These are phyloP conservation scores for Pythium utonaiense DNA, from an alignment of 352 stramenopile species.

Conservation along the genomic window DNA sequence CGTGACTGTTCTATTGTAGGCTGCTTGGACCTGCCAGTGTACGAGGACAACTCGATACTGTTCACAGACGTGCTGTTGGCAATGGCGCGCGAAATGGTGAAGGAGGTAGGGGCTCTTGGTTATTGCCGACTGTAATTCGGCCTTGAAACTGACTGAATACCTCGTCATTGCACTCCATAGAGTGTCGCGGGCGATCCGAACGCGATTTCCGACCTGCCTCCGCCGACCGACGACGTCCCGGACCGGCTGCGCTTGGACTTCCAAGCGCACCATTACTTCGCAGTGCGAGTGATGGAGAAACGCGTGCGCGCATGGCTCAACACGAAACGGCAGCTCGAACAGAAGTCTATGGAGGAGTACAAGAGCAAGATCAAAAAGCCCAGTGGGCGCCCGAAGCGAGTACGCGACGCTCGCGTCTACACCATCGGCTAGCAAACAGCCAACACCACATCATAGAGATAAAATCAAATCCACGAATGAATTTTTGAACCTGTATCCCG, in stretches of 20 bases:
- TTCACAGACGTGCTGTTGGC: constrained; percentile 87
- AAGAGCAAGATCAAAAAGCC: constrained; percentile 87
- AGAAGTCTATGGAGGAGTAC: constrained; percentile 77
- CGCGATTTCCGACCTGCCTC: constrained; percentile 40
- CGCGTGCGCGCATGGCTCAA: constrained; percentile 55
- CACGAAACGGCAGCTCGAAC: constrained; percentile 65
- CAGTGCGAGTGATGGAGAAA: constrained; percentile 53
- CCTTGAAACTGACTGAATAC: background rate
- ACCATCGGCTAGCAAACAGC: constrained; percentile 59
- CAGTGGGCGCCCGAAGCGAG: constrained; percentile 66
- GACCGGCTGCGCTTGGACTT: constrained; percentile 53
- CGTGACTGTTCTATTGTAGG: constrained; percentile 29
- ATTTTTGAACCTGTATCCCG: background rate
- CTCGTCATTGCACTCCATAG: background rate
- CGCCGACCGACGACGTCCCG: constrained; percentile 29
- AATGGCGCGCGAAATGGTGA: constrained; percentile 78
- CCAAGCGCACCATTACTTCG: constrained; percentile 65
- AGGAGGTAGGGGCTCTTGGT: constrained; percentile 41
- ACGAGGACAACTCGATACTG: constrained; percentile 76
- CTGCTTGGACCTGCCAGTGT: constrained; percentile 72
- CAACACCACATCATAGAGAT: background rate
- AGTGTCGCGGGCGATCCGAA: constrained; percentile 33
- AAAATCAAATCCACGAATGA: background rate
- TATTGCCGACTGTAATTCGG: too few species aligned
- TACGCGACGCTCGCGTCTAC: constrained; percentile 71